phyloP scores from a whole-genome alignment of 2,329 filamentous ascomycete species.

The Paecilomyces niveus region DNA sequence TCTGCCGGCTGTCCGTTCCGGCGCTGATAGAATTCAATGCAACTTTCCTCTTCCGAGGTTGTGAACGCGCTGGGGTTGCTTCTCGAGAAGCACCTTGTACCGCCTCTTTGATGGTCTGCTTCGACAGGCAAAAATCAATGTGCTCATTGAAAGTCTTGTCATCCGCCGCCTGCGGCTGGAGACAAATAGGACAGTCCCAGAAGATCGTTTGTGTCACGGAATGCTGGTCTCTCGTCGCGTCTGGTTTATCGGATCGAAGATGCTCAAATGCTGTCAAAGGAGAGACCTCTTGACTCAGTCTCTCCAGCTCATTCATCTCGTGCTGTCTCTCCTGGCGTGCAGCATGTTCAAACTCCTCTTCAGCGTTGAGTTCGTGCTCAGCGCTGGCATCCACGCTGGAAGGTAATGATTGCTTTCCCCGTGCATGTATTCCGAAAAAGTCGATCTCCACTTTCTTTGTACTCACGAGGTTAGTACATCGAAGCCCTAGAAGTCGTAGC shows the following conservation, averaged over 20 bases:
- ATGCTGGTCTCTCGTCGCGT: neutral
- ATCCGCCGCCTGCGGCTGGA: conserved; percentile 64
- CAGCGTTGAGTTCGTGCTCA: conserved; percentile 63
- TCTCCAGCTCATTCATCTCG: conserved; percentile 55
- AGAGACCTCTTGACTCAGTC: conserved; percentile 50
- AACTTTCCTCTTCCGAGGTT: conserved; percentile 25
- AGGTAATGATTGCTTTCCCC: conserved; percentile 13
- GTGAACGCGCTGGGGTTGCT: conserved; percentile 8
- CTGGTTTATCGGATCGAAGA: conserved; percentile 19
- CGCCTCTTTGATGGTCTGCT: conserved; percentile 75
- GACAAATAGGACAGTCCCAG: conserved; percentile 88
- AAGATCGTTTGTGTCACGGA: conserved; percentile 35
- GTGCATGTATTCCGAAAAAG: conserved; percentile 60
- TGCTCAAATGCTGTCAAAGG: neutral
- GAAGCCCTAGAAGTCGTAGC: conserved; percentile 76
- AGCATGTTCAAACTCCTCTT: conserved; percentile 58
- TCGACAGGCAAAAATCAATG: conserved; percentile 84
- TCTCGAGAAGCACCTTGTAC: conserved; percentile 49
- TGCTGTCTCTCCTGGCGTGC: conserved; percentile 54
- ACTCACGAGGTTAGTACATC: conserved; percentile 80
- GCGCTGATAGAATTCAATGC: conserved; percentile 15
- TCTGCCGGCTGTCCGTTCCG: conserved; percentile 22
- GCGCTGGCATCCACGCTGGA: conserved; percentile 15
- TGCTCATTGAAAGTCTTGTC: conserved; percentile 81
- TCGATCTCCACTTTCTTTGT: conserved; percentile 73